Evolutionary conservation across 768 basidiomycete species (phyloP), one percentile per base, ranked within the genome.

Genomic region (Sporobolomyces roseus): DNA sequence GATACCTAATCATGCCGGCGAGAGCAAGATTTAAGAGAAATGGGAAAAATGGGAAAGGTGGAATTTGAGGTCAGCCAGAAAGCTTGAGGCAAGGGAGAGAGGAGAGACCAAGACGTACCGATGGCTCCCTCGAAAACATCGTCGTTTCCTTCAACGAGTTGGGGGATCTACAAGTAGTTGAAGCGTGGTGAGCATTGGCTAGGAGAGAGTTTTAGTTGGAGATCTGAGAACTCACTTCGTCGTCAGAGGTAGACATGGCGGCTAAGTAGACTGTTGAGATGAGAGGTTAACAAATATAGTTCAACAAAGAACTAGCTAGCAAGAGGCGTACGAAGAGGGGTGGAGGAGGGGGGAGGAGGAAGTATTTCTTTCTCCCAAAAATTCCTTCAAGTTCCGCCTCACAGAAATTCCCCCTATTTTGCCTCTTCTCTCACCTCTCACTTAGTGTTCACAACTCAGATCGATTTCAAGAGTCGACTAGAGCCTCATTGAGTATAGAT

Each of bases 101-200:
- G 32, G 43, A 23, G 30, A 7, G 23, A 4, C 27, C 17, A 4
- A 12, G 27, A 74, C 77, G 65, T 13, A 84, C 93, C 93, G 82
- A 97, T 84, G 79, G 93, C 93, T 79, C 93, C 93, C 78, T 94
- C 91, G 81, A 89, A 98, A 78, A 87, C 80, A 83, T 93, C 91
- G 80, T 91, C 74, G 80, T 79, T 70, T 79, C 81, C 86, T 89
- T 87, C 81, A 81, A 79, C 76, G 56, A 68, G 72, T 71, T 66
- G 61, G 68, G 72, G 73, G 58, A 72, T 49, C 63, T 73, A 65
- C 33, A 17, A 41, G 41, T 13, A 48, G 16, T n/a, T 14, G 25
- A 33, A 33, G 33, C 32, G 55, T 25, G 56, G 51, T 36, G 49
- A 48, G 33, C 27, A 7, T 10, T 21, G 10, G n/a, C n/a, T n/a